Conservation (phyloP, 768 basidiomycete genomes). For the Amylocystis lapponica region DNA sequence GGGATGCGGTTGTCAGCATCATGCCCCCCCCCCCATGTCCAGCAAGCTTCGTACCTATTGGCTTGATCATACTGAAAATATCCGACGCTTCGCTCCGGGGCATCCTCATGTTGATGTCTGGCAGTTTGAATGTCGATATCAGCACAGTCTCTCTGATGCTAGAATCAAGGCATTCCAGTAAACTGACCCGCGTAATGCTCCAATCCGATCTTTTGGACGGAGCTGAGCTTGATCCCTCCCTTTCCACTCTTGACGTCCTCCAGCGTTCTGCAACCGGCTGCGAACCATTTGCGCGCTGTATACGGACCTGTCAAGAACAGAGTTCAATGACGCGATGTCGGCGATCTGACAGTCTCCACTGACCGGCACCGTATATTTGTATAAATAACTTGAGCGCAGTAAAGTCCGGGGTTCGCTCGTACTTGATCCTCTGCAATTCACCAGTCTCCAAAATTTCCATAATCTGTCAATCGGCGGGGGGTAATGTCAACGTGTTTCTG, state of each 20-base stretch:
- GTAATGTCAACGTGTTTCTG: not conserved
- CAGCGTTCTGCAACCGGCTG: slow-evolving; percentile 69
- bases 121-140: not conserved
- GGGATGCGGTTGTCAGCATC: not conserved
- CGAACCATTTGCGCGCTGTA: slow-evolving; percentile 70
- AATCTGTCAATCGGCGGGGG: slow-evolving; percentile 41
- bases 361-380: slow-evolving; percentile 86
- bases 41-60: slow-evolving; percentile 43
- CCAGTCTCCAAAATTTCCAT: slow-evolving; percentile 79
- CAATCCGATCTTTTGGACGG: slow-evolving; percentile 62
- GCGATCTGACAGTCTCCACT: slow-evolving; percentile 25
- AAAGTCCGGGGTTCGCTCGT: slow-evolving; percentile 63
- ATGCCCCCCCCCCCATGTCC: not conserved
- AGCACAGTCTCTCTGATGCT: not conserved
- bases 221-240: slow-evolving; percentile 53
- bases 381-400: slow-evolving; percentile 52
- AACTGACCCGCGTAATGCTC: slow-evolving; percentile 60
- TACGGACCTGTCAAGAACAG: slow-evolving; percentile 40
- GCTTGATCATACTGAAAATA: slow-evolving; percentile 69
- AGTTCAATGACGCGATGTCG: not conserved
- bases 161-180: not conserved
- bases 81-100: slow-evolving; percentile 72
- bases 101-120: slow-evolving; percentile 83
- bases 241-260: slow-evolving; percentile 63
- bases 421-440: slow-evolving; percentile 56